Evolutionary conservation across 1,139 yeast genomes (phyloP), one percentile per base, ranked within the genome.

Genomic region (Suhomyces taliae): DNA sequence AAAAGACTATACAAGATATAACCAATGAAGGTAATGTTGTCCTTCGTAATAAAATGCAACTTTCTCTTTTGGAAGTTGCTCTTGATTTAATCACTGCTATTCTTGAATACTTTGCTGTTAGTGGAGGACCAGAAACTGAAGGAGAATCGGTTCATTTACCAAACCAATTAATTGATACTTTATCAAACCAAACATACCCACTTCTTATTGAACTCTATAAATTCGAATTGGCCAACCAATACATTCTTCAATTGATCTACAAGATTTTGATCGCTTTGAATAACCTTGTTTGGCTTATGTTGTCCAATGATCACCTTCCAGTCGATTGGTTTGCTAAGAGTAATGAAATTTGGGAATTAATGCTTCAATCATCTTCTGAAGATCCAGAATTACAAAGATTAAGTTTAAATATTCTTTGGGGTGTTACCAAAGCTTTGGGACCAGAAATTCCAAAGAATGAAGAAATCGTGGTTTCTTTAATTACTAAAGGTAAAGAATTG

Each of bases 31-130:
- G 51, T 4, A 46, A 43, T 12, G 43, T 45, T 26, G 70, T 67
- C 44, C 64, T 69, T 8, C 64, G 62, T 14, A 83, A 88, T 7
- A 77, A 82, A 54, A 67, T 79, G 37, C 76, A 80, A 42, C 66
- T 86, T 40, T 84, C 82, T 61, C 76, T 87, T 4, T 70, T 87
- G 32, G 96, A 89, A 57, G 75, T 85, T 1, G 74, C 87, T 0
- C 68, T 90, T 36, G 97, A 91, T 60, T 66, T 91, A 34, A 72
- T 88, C 33, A 83, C 97, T 1, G 85, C 93, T 1, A 70, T 85
- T 7, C 79, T 88, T 56, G 97, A 91, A 61, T 84, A 62, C 45
- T 60, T 73, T 36, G 68, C 78, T 4, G 52, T 65, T 8, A 61
- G 63, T 43, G 76, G 69, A 38, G 50, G 51, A 11, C 50, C 47